phyloP scores from a whole-genome alignment of 257 asterid genomes.

The Gynochthodes officinalis region DNA sequence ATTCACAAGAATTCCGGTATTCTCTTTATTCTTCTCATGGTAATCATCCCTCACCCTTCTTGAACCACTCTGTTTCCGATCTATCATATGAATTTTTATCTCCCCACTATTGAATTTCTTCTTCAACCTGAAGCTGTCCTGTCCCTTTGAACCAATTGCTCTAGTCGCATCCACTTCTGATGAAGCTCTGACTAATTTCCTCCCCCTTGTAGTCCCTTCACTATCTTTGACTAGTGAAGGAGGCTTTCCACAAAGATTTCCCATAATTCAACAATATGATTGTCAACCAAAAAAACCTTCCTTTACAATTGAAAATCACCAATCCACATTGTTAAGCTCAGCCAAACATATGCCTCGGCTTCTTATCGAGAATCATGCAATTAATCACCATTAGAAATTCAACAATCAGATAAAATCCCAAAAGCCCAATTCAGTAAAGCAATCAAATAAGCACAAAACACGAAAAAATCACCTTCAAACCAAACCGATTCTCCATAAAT shows the following conservation, averaged over 20 bases:
- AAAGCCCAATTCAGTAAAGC: slow-evolving; percentile 19
- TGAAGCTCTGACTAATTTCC: slow-evolving; percentile 49
- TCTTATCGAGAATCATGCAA: slow-evolving; percentile 22
- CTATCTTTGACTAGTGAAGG: slow-evolving; percentile 48
- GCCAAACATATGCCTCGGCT: slow-evolving; percentile 12
- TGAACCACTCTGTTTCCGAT: slow-evolving; percentile 56
- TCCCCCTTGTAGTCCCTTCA: slow-evolving; percentile 55
- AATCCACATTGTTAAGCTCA: slow-evolving; percentile 19
- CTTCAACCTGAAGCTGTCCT: slow-evolving; percentile 49
- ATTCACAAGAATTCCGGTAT: slow-evolving; percentile 31
- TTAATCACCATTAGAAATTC: slow-evolving; percentile 14
- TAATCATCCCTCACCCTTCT: slow-evolving; percentile 73
- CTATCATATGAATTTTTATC: slow-evolving; percentile 46
- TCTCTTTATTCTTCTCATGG: slow-evolving; percentile 43
- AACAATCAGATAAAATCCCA: slow-evolving; percentile 2
- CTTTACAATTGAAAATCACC: slow-evolving; percentile 29
- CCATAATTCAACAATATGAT: slow-evolving; percentile 54
- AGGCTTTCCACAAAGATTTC: slow-evolving; percentile 75
- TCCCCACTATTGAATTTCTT: slow-evolving; percentile 45
- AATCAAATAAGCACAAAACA: slow-evolving; percentile 16
- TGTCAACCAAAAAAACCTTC: slow-evolving; percentile 16
- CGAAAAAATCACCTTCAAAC: slow-evolving; percentile 19
- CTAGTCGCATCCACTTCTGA: slow-evolving; percentile 48
- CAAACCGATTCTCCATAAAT: slow-evolving; percentile 12
- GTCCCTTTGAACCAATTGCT: slow-evolving; percentile 51